Base-by-base conservation (phyloP, 257 asterid genomes). In the Solanum bulbocastanum region DNA sequence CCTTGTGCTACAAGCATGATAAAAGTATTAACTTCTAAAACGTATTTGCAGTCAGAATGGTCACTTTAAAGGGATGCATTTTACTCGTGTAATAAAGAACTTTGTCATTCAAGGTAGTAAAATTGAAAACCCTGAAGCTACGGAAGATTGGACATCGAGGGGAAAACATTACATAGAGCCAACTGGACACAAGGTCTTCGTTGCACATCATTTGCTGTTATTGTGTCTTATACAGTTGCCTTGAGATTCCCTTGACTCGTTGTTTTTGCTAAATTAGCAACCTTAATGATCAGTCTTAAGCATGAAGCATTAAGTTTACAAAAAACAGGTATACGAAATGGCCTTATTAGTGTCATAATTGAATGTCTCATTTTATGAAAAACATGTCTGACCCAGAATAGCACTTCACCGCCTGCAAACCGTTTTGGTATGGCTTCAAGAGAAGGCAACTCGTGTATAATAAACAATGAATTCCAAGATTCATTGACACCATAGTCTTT, bases 231-330 rank as follows among this genome's bases (percentile, higher is more conserved):
- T 42, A 75, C 32, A 42, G 30, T 35, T 73, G 60, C 68, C 66
- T 65, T 65, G 44, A 46, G 66, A 46, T 65, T 68, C 30, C 84
- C 74, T 35, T 68, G 83, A 79, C 27, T 85, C 18, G 2, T 37
- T 65, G 40, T 56, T 25, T 40, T 68, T 39, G 81, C 62, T 87
- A 58, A 78, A 46, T 52, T 35, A 40, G 35, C 82, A 71, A 72
- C 18, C 75, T 86, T 73, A 65, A 15, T 32, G 44, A 65, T 39
- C 89, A 91, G 93, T 69, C 88, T 89, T 92, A 96, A 96, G 93
- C 99, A 96, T 91, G 99, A 96, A 89, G 98, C 98, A 39, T 96
- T 96, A n/a, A n/a, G n/a, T n/a, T n/a, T n/a, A n/a, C n/a, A n/a
- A n/a, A n/a, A n/a, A n/a, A n/a, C 30, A 44, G 16, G 5, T 13